Evolutionary conservation across 306 rosid species (phyloP), one percentile per base, ranked within the genome.

Genomic region (Fagus crenata): DNA sequence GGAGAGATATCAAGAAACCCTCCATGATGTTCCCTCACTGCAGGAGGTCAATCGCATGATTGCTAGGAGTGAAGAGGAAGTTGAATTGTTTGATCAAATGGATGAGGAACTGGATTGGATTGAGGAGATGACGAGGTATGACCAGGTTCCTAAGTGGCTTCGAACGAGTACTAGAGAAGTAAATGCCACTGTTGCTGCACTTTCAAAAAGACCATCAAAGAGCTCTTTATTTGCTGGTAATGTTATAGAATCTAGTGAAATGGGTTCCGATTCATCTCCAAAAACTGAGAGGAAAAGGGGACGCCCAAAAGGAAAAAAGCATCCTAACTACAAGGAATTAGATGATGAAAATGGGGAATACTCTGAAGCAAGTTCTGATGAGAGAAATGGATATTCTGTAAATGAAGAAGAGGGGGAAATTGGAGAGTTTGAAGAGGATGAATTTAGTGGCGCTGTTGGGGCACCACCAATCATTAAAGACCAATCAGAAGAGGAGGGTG

Each of bases 21-120:
- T 95, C 71, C 98, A 92, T 71, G 89, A 95, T 78, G 98, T 95
- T 75, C 98, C 98, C 63, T 95, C 98, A 1, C 89, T 92, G 59
- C 97, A 89, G 77, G 89, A 92, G 89, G 98, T 95, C 36, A 92
- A 95, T 90, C 98, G 96, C 83, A 95, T 90, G 98, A 95, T 95
- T 86, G 97, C 98, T 56, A 88, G 98, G 83, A 90, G 93, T 67
- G 71, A 95, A 72, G 95, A 95, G 70, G 98, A 95, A 87, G 86
- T 90, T 49, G 96, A 87, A 69, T 69, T 95, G 83, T 95, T 89
- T 88, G 96, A 95, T 87, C 97, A 92, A 86, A 95, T 95, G 96
- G 98, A 95, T 42, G 98, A 95, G 85, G 98, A 95, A 81, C 79
- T 89, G 75, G 97, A 92, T 82, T 95, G 98, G 98, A 67, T 73